A percentile compares a stretch with the other conserved stretches of the same genome.
phyloP scores from a whole-genome alignment of 2,329 filamentous ascomycete genomes.

The Sporothrix schenckii region DNA sequence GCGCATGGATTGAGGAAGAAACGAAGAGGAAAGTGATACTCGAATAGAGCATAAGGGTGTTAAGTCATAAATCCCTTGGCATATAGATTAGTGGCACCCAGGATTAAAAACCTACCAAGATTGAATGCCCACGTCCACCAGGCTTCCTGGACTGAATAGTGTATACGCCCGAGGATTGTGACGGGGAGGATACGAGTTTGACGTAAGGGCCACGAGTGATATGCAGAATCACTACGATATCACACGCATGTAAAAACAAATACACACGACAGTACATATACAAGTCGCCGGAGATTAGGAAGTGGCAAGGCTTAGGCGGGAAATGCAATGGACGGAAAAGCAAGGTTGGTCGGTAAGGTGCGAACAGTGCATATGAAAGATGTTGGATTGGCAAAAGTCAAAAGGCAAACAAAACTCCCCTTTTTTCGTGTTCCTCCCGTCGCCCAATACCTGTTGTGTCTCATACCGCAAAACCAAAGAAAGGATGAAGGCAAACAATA shows the following conservation, averaged over 20 bases:
- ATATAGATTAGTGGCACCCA: background rate
- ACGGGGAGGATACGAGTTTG: background rate
- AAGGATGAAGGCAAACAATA: constrained; percentile 7
- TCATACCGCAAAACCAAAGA: constrained; percentile 17
- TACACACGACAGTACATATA: background rate
- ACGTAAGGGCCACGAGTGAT: background rate
- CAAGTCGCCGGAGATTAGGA: background rate
- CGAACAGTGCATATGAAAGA: background rate
- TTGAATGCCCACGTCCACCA: background rate
- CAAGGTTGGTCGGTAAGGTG: background rate
- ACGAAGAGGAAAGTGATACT: too few relatives aligned
- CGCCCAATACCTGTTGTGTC: constrained; percentile 4
- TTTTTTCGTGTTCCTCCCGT: background rate
- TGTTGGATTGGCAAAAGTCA: background rate
- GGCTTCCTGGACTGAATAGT: background rate
- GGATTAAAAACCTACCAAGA: background rate
- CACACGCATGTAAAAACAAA: background rate
- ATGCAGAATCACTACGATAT: background rate
- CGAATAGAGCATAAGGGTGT: too few relatives aligned
- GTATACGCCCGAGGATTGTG: background rate
- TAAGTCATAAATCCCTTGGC: background rate
- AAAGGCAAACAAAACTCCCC: constrained; percentile 15
- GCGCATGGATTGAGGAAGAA: too few relatives aligned
- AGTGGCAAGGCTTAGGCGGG: background rate
- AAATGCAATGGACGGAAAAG: background rate